Evolutionary conservation across 768 basidiomycete species (phyloP), one percentile per base, ranked within the genome.

Genomic region (Naganishia friedmannii): DNA sequence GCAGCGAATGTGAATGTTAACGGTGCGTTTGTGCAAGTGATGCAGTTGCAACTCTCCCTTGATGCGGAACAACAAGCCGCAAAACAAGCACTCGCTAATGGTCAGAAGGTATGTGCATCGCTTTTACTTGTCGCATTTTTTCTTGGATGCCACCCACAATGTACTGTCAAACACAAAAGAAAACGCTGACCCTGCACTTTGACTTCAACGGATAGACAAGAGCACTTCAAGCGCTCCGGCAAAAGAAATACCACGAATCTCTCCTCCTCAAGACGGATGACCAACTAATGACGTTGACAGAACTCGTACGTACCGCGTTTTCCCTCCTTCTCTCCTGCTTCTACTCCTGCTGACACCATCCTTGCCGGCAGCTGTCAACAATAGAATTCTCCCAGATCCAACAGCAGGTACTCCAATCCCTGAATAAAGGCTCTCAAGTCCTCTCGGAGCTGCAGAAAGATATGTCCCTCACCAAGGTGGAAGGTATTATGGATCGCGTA

Each of bases 351-450:
- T 12, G 32, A 58, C 34, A 4, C 26, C 51, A 37, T 1, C 46
- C 37, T 37, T 51, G 39, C 10, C 23, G 53, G 15, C 76, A 99
- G 95, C 93, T 97, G 29, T 91, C 92, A 3, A 91, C 90, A 0
- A 96, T 99, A 76, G 96, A 99, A 80, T 98, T 96, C 83, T 93
- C 96, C 8, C 85, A 94, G 58, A 88, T 98, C 26, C 91, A 98
- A 81, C 87, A 91, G 54, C 93, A 93, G 2, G 91, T 99, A 12
- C 77, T 98, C 39, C 92, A 92, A 79, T 96, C 95, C 9, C 82
- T 99, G 53, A 87, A 92, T 79, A 92, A 93, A 82, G 96, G 96
- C 1, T 97, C 90, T 74, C 89, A 90, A 34, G 93, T 97, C 0
- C 84, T 99, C 54, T 92, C 90, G 80, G 88, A 96, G 81, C 90